Conservation (phyloP, 192 early-diverging fungal genomes). For the Dimargaris cristalligena region DNA sequence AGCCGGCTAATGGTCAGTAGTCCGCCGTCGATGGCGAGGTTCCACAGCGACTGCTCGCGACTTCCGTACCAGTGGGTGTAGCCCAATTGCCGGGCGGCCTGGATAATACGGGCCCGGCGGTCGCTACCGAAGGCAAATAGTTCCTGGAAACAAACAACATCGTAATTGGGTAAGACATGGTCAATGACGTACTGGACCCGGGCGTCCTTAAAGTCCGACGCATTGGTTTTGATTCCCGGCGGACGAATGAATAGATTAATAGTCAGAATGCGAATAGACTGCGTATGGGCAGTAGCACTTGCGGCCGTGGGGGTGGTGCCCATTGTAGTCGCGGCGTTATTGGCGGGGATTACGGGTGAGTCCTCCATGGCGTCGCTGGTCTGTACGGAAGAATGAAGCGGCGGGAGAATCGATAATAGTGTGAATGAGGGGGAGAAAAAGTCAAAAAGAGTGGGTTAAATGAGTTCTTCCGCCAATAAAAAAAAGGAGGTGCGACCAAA, state of each 20-base stretch:
- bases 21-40: slow-evolving; percentile 54
- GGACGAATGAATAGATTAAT: slow-evolving; percentile 58
- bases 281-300: too few relatives aligned
- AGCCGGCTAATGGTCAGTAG: slow-evolving; percentile 51
- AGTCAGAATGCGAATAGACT: slow-evolving; percentile 29
- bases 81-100: slow-evolving; percentile 41
- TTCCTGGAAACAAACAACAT: slow-evolving; percentile 67
- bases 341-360: too few relatives aligned
- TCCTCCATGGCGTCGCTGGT: too few relatives aligned
- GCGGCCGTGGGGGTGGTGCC: too few relatives aligned
- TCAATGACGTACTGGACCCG: slow-evolving; percentile 51
- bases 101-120: slow-evolving; percentile 36
- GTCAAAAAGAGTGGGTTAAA: too few relatives aligned
- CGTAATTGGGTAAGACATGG: slow-evolving; percentile 43
- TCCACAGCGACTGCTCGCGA: slow-evolving; percentile 37
- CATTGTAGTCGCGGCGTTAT: too few relatives aligned
- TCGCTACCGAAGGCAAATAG: slow-evolving; percentile 56
- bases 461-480: too few relatives aligned
- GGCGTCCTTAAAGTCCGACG: slow-evolving; percentile 60
- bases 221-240: slow-evolving; percentile 48
- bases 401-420: background rate
- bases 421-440: background rate
- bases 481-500: too few relatives aligned
- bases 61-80: slow-evolving; percentile 44
- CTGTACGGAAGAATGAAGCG: background rate